Evolutionary conservation across 2,329 filamentous ascomycete species (phyloP).

Genomic region (Fusarium keratoplasticum): DNA sequence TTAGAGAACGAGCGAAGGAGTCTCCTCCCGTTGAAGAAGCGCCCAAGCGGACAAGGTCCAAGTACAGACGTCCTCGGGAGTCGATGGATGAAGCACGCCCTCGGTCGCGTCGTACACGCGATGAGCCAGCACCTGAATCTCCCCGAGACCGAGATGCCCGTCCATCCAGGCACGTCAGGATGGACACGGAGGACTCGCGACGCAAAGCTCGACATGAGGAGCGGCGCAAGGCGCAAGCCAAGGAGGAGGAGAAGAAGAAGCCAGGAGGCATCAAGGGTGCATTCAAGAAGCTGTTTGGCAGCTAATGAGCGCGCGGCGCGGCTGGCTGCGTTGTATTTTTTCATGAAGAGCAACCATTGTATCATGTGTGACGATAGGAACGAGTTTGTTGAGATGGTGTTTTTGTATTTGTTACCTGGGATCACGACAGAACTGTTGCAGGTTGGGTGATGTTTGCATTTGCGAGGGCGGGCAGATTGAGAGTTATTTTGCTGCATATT

Average conservation of each 20-base stretch:
- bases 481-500: neutral
- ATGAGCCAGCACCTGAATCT: constrained; percentile 28
- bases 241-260: constrained; percentile 49
- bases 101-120: constrained; percentile 37
- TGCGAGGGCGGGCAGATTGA: neutral
- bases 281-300: constrained; percentile 47
- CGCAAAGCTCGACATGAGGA: constrained; percentile 50
- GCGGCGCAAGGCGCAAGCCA: constrained; percentile 48
- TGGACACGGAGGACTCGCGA: constrained; percentile 50
- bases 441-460: neutral
- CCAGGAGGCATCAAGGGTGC: constrained; percentile 45
- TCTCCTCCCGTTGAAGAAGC: constrained; percentile 38
- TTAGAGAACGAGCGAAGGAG: constrained; percentile 41
- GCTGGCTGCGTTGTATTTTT: constrained; percentile 8
- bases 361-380: constrained; percentile 40
- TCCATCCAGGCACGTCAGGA: constrained; percentile 39
- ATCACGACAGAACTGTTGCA: constrained; percentile 25
- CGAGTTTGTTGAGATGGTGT: constrained; percentile 22
- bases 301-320: constrained; percentile 25
- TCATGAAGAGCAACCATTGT: constrained; percentile 40
- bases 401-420: constrained; percentile 10
- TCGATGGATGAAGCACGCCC: constrained; percentile 38
- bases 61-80: constrained; percentile 28
- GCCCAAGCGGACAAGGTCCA: constrained; percentile 45
- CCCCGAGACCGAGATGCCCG: constrained; percentile 30